Evolutionary conservation across 108 stramenopile genomes (phyloP), one percentile per base, ranked within the genome.

Genomic region (Cyclotella baltica): DNA sequence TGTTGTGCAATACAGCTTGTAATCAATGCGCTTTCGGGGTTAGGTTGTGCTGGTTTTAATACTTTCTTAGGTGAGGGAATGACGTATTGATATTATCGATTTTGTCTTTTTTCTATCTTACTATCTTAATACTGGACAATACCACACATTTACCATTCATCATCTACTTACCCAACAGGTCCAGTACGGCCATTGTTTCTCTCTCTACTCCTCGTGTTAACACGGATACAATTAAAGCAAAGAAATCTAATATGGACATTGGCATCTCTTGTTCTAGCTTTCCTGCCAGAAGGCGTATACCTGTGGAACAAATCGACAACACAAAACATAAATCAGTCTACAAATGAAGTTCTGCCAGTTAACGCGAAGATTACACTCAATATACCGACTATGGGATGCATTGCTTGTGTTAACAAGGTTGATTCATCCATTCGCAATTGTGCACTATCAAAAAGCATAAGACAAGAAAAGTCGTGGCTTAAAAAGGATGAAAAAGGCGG

Each of bases 311-410:
- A 48, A 23, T 23, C 30, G 25, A 27, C 19, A 56, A 55, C 31
- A 23, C 29, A 47, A 43, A 62, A 35, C 48, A 46, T 64, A 30
- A 33, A 51, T 27, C 59, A 34, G 65, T 25, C 13, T 34, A 47
- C 29, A 1, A 29, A 37, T 31, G 27, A 18, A 30, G 20, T 23
- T 35, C 61, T 35, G 33, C 16, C 61, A 35, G 16, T 62, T 5
- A 34, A 34, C 16, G 78, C 74, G 20, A 73, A 43, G 22, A 58
- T 95, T n/a, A 57, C 72, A 22, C 40, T 96, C 0, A 80, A 86
- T 48, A 73, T 92, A 55, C 92, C 92, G 16, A 78, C 83, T 55
- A 96, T 96, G 95, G 95, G 95, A 50, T 96, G 95, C 75, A 88
- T 93, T 25, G 92, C 92, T 9, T 96, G 95, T 65, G 85, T 96